These are phyloP conservation scores for Podaxis mareebaensis DNA, from an alignment of 768 basidiomycete species.

Conservation along the genomic window DNA sequence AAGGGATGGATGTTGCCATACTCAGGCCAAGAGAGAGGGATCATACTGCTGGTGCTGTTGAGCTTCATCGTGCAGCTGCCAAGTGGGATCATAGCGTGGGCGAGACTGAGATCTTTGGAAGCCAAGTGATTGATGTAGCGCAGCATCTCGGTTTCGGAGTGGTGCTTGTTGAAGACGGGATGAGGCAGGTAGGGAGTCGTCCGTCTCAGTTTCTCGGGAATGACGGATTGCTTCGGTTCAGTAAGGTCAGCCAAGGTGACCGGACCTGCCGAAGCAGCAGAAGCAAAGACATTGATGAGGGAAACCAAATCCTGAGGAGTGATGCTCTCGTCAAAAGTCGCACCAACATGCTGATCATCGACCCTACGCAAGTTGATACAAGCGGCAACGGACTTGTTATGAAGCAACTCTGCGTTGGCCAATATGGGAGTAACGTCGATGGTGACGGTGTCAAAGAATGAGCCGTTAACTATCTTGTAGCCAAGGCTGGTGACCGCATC, in stretches of 20 bases:
- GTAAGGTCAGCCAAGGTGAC: constrained; percentile 50
- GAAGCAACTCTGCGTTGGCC: constrained; percentile 60
- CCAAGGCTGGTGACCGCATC: constrained; percentile 68
- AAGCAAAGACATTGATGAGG: constrained; percentile 81
- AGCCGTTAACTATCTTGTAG: constrained; percentile 66
- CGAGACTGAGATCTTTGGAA: constrained; percentile 91
- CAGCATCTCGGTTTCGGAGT: constrained; percentile 98
- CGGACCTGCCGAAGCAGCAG: constrained; percentile 53
- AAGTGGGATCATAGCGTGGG: constrained; percentile 94
- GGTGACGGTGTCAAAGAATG: constrained; percentile 92
- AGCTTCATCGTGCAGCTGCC: constrained; percentile 99
- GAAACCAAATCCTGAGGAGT: constrained; percentile 70
- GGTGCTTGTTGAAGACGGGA: constrained; percentile 93
- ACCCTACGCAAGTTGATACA: constrained; percentile 86
- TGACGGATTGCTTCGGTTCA: constrained; percentile 40
- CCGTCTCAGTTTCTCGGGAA: constrained; percentile 59
- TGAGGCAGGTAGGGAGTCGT: constrained; percentile 78
- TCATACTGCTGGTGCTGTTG: constrained; percentile 98
- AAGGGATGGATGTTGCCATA: constrained; percentile 93
- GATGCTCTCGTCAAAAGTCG: constrained; percentile 93
- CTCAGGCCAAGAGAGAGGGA: constrained; percentile 93
- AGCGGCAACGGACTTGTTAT: constrained; percentile 59
- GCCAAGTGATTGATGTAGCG: constrained; percentile 95
- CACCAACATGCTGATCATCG: constrained; percentile 74
- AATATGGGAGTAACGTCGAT: constrained; percentile 67